Base-by-base conservation (phyloP, 805 yeast genomes). In the Myxozyma neotropica region DNA sequence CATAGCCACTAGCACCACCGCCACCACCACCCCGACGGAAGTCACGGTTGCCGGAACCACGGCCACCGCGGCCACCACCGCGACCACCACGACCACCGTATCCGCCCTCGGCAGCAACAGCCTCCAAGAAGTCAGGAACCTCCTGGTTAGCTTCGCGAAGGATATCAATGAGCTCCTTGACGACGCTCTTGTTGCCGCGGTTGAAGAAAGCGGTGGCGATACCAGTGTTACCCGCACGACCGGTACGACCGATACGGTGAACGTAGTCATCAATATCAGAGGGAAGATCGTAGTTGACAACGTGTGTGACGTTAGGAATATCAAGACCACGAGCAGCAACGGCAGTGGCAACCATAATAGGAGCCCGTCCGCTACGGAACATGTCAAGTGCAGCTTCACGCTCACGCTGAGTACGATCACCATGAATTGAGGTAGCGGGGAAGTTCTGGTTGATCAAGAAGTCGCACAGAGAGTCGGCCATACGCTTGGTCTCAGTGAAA, bases 201-300 rank as follows among this genome's bases (percentile, higher is more conserved):
- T 94, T 94, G 80, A 94, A 89, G 81, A 94, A 94, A 53, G 99
- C 96, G 68, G 97, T 92, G 67, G 99, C 97, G 70, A 89, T 82
- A 88, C 99, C 99, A 64, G 88, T 86, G 81, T 94, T 94, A 83
- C 99, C 99, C 72, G 99, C 99, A 86, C 99, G 94, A 79, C 99
- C 99, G 73, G 99, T 94, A 86, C 99, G 93, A 84, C 99, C 99
- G 74, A 94, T 94, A 81, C 99, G 89, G 81, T 94, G 99, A 61
- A 94, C 99, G 74, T 94, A 94, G 78, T 94, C 99, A 77, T 94
- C 99, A 72, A 94, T 88, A 77, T 94, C 98, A 74, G 87, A 81
- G 75, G 99, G 99, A 75, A 94, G 82, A 75, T 94, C 99, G 76
- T 88, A 94, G 84, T 94, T 94, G 78, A 94, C 87, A 73, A 94